phyloP scores from a whole-genome alignment of 257 asterid genomes.

The Anisodus acutangulus region DNA sequence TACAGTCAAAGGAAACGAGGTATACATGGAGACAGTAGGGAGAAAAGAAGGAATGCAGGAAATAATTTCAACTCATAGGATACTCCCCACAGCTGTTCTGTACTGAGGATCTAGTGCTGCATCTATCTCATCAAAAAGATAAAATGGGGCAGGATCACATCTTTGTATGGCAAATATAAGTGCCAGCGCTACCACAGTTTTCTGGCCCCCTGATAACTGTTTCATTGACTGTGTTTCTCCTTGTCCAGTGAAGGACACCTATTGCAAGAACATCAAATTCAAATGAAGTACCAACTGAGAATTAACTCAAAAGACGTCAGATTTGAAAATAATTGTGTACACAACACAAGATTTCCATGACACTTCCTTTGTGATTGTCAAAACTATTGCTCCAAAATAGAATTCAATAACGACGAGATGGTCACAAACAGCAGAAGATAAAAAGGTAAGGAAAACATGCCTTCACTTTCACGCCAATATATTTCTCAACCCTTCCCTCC shows the following conservation, averaged over 20 bases:
- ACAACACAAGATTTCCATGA: not conserved
- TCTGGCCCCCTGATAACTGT: conserved; percentile 97
- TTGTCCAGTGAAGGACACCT: conserved; percentile 98
- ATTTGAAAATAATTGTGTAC: not conserved
- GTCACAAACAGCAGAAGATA: conserved; percentile 26
- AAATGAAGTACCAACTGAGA: conserved; percentile 27
- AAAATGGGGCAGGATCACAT: conserved; percentile 99
- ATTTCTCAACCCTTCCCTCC: conserved; percentile 96
- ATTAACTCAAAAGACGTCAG: conserved; percentile 16
- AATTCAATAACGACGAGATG: not conserved
- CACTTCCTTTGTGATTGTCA: not conserved
- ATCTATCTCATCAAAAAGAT: conserved; percentile 98
- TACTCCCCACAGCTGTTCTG: conserved; percentile 99
- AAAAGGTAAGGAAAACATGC: conserved; percentile 42
- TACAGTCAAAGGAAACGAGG: conserved; percentile 48
- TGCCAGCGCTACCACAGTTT: conserved; percentile 94
- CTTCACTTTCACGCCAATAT: conserved; percentile 98
- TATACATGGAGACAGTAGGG: not conserved
- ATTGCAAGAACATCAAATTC: conserved; percentile 31
- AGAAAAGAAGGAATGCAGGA: conserved; percentile 25
- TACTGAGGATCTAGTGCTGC: conserved; percentile 99
- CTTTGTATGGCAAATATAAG: conserved; percentile 95
- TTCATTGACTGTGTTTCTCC: conserved; percentile 99
- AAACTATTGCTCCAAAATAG: conserved; percentile 14
- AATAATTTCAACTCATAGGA: conserved; percentile 52